Percentiles rank a stretch among this genome's conserved stretches.
Conservation (phyloP, 768 basidiomycete genomes). For the Pleurotus sapidus region DNA sequence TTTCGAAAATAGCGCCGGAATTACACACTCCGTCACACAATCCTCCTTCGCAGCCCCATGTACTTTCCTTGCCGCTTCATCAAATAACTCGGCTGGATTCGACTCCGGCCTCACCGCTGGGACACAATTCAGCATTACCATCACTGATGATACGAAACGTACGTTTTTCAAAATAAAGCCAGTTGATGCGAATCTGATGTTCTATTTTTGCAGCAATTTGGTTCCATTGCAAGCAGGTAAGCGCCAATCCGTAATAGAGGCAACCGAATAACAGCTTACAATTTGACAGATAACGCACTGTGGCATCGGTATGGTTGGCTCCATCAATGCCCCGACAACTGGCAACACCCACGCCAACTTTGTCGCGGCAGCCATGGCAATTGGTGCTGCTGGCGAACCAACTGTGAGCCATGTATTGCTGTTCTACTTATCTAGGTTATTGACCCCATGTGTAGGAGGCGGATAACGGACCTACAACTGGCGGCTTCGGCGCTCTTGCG, state of each 20-base stretch:
- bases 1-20: slow-evolving; percentile 20
- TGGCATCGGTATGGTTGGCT: slow-evolving; percentile 48
- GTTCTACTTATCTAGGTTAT: slow-evolving; percentile 17
- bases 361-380: slow-evolving; percentile 34
- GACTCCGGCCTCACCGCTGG: slow-evolving; percentile 46
- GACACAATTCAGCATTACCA: slow-evolving; percentile 42
- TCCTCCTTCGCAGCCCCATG: slow-evolving; percentile 54
- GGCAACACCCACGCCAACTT: slow-evolving; percentile 43
- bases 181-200: not conserved
- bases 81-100: slow-evolving; percentile 40
- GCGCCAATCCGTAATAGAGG: not conserved
- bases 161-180: slow-evolving; percentile 14
- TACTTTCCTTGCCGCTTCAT: slow-evolving; percentile 38
- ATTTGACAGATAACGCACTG: slow-evolving; percentile 33
- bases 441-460: slow-evolving; percentile 19
- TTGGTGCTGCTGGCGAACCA: slow-evolving; percentile 26
- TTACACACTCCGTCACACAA: slow-evolving; percentile 54
- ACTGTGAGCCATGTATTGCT: slow-evolving; percentile 23
- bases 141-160: slow-evolving; percentile 47
- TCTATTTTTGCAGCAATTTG: slow-evolving; percentile 40
- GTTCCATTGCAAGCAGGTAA: slow-evolving; percentile 51
- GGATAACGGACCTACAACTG: slow-evolving; percentile 18
- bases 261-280: not conserved
- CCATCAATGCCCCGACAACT: slow-evolving; percentile 45
- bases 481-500: slow-evolving; percentile 19